Evolutionary conservation across 352 stramenopile species (phyloP).

Genomic region (Globisporangium lucens): DNA sequence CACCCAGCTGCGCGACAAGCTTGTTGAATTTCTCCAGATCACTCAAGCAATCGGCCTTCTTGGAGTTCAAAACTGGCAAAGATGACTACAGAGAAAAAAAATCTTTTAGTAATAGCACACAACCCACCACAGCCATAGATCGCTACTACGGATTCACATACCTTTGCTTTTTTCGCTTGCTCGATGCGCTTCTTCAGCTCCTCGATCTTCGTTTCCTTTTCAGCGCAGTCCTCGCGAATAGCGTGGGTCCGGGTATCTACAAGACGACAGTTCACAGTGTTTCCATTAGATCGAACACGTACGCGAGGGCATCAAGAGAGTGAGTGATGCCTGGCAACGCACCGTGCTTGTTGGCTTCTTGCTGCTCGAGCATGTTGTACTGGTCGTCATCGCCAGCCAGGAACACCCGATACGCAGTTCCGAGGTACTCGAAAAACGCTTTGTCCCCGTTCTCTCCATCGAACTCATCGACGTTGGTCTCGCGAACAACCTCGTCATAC

Average conservation of each 20-base stretch:
- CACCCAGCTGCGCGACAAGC: slow-evolving; percentile 82
- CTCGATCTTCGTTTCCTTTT: slow-evolving; percentile 50
- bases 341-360: slow-evolving; percentile 57
- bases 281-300: background rate
- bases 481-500: slow-evolving; percentile 84
- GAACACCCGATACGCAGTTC: slow-evolving; percentile 91
- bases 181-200: slow-evolving; percentile 65
- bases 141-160: slow-evolving; percentile 12
- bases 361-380: slow-evolving; percentile 82
- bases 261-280: slow-evolving; percentile 5
- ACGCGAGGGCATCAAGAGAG: background rate
- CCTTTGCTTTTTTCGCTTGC: slow-evolving; percentile 67
- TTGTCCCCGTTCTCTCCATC: slow-evolving; percentile 82
- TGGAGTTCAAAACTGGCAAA: slow-evolving; percentile 78
- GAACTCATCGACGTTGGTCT: slow-evolving; percentile 52
- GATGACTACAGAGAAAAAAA: slow-evolving; percentile 26
- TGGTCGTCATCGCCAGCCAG: slow-evolving; percentile 92
- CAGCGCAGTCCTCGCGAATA: slow-evolving; percentile 45
- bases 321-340: slow-evolving; percentile 7
- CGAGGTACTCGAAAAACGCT: slow-evolving; percentile 95
- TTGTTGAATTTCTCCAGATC: slow-evolving; percentile 93
- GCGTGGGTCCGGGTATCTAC: slow-evolving; percentile 52
- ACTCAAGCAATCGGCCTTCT: slow-evolving; percentile 80
- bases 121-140: background rate
- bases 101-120: background rate